A percentile compares a stretch with the other conserved stretches of the same genome.
Conservation (phyloP, 176 grass and related monocot species). For the Oryza rufipogon region DNA sequence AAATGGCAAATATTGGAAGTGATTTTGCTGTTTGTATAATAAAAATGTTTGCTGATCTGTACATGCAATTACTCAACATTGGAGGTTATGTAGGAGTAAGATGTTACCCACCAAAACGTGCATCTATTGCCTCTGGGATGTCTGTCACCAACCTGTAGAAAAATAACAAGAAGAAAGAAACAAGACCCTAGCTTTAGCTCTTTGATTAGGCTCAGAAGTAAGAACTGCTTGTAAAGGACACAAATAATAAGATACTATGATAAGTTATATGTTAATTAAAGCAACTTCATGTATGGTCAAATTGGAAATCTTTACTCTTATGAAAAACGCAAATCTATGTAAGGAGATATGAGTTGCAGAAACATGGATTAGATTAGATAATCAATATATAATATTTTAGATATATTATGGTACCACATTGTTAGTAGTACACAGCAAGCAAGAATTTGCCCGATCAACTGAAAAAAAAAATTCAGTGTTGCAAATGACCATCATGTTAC, state of each 20-base stretch:
- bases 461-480: conserved; percentile 19
- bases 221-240: conserved; percentile 12
- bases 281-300: conserved; percentile 24
- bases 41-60: neutral
- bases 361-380: conserved; percentile 1
- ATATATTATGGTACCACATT: conserved; percentile 14
- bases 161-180: conserved; percentile 37
- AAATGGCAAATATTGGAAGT: conserved; percentile 7
- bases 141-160: conserved; percentile 85
- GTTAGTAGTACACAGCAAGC: neutral
- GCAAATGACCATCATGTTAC: conserved; percentile 3
- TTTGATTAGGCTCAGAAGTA: conserved; percentile 21
- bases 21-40: neutral
- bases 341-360: neutral
- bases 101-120: conserved; percentile 72
- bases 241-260: conserved; percentile 23
- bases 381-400: conserved; percentile 1
- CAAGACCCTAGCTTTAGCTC: conserved; percentile 35
- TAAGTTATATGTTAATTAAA: conserved; percentile 24
- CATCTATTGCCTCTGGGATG: conserved; percentile 78
- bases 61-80: conserved; percentile 31
- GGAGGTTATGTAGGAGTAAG: conserved; percentile 45
- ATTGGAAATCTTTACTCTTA: neutral
- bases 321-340: neutral
- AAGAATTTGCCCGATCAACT: neutral